Conservation (phyloP, 2,329 filamentous ascomycete species). For the Amphichorda felina region DNA sequence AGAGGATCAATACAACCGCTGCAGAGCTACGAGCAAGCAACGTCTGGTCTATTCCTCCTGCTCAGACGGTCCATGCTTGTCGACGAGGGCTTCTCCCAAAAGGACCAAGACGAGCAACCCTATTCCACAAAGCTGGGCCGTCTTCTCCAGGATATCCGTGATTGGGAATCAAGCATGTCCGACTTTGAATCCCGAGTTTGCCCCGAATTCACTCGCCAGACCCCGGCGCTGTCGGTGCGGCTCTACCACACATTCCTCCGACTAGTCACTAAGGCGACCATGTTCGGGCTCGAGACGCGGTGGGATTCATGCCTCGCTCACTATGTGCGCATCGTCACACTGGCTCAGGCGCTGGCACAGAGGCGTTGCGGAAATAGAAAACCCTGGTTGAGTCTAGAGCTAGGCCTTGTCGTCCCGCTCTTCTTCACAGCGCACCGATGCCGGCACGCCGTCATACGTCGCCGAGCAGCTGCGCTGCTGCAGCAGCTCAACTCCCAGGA, state of each 20-base stretch:
- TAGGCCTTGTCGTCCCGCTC: slow-evolving; percentile 16
- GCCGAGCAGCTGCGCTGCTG: neutral
- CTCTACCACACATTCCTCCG: slow-evolving; percentile 16
- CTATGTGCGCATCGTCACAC: slow-evolving; percentile 14
- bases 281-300: slow-evolving; percentile 12
- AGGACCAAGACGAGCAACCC: neutral
- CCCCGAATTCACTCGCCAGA: neutral
- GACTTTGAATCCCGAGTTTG: neutral
- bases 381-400: slow-evolving; percentile 15
- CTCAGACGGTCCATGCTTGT: slow-evolving; percentile 1
- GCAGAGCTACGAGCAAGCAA: neutral
- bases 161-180: neutral
- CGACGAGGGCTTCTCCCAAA: slow-evolving; percentile 1
- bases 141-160: neutral
- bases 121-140: neutral
- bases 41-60: slow-evolving; percentile 2
- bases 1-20: neutral
- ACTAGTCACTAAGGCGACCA: slow-evolving; percentile 7
- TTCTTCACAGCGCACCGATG: slow-evolving; percentile 15
- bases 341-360: slow-evolving; percentile 6
- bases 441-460: slow-evolving; percentile 16
- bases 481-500: slow-evolving; percentile 6
- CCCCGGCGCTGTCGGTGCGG: slow-evolving; percentile 7
- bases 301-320: slow-evolving; percentile 15
- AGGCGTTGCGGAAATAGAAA: slow-evolving; percentile 1